Base-by-base conservation (phyloP, 208 protist species). In the Naegleria lovaniensis region DNA sequence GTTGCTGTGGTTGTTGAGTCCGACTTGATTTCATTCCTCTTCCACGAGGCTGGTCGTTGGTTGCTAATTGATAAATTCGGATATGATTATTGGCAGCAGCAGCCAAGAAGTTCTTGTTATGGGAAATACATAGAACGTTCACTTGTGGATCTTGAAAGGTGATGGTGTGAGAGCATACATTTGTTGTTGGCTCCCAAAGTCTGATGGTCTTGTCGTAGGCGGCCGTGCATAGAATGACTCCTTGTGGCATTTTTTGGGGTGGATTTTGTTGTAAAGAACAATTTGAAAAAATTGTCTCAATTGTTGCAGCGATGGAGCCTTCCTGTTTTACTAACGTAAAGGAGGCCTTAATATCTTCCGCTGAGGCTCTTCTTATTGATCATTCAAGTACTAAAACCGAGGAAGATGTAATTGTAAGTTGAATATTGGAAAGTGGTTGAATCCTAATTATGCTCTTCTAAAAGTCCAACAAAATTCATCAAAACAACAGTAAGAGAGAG, bases 161-260 rank as follows among this genome's bases (percentile, higher is more conserved):
- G 3, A 97, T 91, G 11, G 94, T 95, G 36, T 95, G 92, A 88
- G 93, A 94, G 90, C 95, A 97, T 0, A 94, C 91, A 22, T 95
- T 95, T 38, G 87, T 94, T 0, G 94, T 94, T 40, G 95, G 94
- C 90, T 97, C 95, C 96, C 96, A 97, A 91, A 97, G 97, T 39
- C 94, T 90, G 75, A 97, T 97, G 0, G 95, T 96, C 88, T 95
- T 94, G 92, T 97, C 96, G 92, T 97, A 97, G 51, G 93, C 93
- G 6, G 96, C 95, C 25, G 95, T 96, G 15, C 94, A 95, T 16
- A 96, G 83, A 79, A 94, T 89, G 29, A 94, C 91, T 85, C 83
- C 83, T 58, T 58, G 51, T 58, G 51, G 51, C 51, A 58, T 58
- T 58, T 58, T 58, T 58, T 15, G 51, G 51, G 5, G 51, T 58